These are phyloP conservation scores for Sonneratia alba DNA, from an alignment of 345 rosid species.

Conservation along the genomic window DNA sequence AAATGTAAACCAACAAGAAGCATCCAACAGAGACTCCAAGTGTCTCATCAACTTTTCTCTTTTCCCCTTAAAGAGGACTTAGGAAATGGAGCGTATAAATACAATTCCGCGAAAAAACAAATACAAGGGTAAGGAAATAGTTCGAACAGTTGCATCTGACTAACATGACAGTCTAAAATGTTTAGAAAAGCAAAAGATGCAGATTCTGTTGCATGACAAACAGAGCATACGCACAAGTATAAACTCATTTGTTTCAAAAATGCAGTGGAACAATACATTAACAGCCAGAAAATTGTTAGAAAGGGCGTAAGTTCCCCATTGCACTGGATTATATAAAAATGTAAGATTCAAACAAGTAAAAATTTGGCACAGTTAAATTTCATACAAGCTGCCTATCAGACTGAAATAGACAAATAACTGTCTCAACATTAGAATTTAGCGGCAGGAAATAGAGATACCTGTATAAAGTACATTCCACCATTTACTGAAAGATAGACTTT, in stretches of 20 bases:
- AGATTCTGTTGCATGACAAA: background rate
- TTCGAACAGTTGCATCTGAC: background rate
- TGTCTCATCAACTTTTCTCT: background rate
- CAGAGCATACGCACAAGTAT: background rate
- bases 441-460: constrained; percentile 30
- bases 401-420: background rate
- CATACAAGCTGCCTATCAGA: too few relatives aligned
- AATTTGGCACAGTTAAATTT: too few relatives aligned
- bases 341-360: too few relatives aligned
- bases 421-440: background rate
- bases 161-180: background rate
- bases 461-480: constrained; percentile 56
- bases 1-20: background rate
- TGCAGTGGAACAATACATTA: background rate
- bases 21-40: background rate
- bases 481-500: constrained; percentile 28
- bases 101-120: background rate
- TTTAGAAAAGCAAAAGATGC: background rate
- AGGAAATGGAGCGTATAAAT: background rate
- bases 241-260: background rate
- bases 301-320: too few relatives aligned
- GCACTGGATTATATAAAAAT: too few relatives aligned
- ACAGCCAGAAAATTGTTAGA: too few relatives aligned
- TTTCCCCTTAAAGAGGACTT: background rate
- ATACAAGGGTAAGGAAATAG: background rate